phyloP scores from a whole-genome alignment of 139 green algal species.

The Picochlorum sp. region DNA sequence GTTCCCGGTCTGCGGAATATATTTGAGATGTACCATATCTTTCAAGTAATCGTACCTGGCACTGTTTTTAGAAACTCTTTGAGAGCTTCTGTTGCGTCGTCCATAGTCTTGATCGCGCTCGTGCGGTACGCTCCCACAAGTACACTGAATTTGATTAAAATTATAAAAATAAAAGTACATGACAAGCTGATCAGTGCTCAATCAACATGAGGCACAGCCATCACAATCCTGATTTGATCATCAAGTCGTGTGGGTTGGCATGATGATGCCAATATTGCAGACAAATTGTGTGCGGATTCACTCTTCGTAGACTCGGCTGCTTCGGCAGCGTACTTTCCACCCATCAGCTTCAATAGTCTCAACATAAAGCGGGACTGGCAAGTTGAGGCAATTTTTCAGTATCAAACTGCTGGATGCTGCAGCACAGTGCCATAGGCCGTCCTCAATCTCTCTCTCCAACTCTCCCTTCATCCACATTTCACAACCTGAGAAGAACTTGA shows the following conservation, averaged over 20 bases:
- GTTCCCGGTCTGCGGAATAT: not conserved
- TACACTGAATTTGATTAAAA: no score
- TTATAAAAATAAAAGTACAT: no score
- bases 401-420: slow-evolving; percentile 44
- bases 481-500: slow-evolving; percentile 54
- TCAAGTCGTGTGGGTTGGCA: no score
- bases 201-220: no score
- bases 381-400: slow-evolving; percentile 54
- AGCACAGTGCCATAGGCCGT: slow-evolving; percentile 40
- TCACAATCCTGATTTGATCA: no score
- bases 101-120: slow-evolving; percentile 3
- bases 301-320: not conserved
- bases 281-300: no score
- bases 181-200: no score
- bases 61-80: slow-evolving; percentile 32
- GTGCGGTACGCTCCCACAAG: no score
- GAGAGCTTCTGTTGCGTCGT: not conserved
- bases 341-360: slow-evolving; percentile 52
- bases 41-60: slow-evolving; percentile 10
- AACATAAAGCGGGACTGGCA: slow-evolving; percentile 58
- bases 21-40: not conserved
- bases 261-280: no score
- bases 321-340: slow-evolving; percentile 15
- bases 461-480: slow-evolving; percentile 39
- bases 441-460: slow-evolving; percentile 37